Evolutionary conservation across 1,284 basidiomycete genomes (phyloP), one percentile per base, ranked within the genome.

Genomic region (Apiotrichum brassicae): DNA sequence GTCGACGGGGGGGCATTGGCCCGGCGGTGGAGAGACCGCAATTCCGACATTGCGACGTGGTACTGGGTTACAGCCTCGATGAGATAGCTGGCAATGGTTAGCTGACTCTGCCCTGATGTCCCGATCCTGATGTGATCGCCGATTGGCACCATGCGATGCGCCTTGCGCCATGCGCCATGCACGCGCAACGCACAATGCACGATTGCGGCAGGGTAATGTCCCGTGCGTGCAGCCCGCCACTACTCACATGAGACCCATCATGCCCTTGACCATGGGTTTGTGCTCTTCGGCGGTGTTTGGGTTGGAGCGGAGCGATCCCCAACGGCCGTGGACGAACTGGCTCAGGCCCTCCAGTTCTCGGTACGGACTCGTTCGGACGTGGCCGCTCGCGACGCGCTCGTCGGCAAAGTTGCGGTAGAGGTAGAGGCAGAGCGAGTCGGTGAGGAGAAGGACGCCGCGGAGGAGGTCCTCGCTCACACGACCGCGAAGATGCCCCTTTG

Each of bases 391-490:
- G 30, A 42, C 24, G 23, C 71, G 66, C 40, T 79, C 77, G 39
- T 77, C 75, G 53, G 74, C 72, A 64, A 73, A 78, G 57, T 76
- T 77, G 20, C 74, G 64, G 54, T 75, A 76, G 16, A 75, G 65
- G 62, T 74, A 79, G 6, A 77, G 65, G 5, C 78, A 61, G 24
- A 76, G 64, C 14, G 77, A 72, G 52, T 79, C 77, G 25, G 75
- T 73, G 43, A 75, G 71, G 54, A 72, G 69, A 13, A 76, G 59
- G 0, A 74, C 58, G 6, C 72, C 72, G 23, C 73, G 59, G 3
- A 74, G 50, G 1, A 51, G 55, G 40, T 71, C 65, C 24, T 55
- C 49, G 1, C 60, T 56, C 1, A 67, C 54, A 24, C 38, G 49
- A 11, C 49, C 46, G 24, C 49, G 48, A 23, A 56, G 61, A 43